Evolutionary conservation across 2,329 filamentous ascomycete genomes (phyloP).

Genomic region (Venturia pyrina): DNA sequence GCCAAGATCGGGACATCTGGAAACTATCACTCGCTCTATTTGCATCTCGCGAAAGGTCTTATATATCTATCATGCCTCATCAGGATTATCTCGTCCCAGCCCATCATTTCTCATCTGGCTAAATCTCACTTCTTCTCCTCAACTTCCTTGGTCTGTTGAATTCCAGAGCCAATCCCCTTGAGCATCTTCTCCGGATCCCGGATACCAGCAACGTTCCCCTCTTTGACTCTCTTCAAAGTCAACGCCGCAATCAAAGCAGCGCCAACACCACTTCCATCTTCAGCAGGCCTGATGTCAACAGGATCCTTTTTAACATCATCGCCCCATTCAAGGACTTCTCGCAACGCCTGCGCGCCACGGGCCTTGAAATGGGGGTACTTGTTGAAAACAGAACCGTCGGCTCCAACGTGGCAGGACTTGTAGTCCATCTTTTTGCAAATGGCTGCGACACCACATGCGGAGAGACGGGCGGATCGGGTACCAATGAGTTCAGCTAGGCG

Average conservation of each 20-base stretch:
- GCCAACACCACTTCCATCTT: conserved; percentile 95
- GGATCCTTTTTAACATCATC: conserved; percentile 67
- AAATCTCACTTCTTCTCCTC: not conserved
- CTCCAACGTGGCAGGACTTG: conserved; percentile 81
- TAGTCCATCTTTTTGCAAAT: conserved; percentile 96
- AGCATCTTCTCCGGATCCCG: conserved; percentile 39
- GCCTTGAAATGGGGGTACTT: conserved; percentile 98
- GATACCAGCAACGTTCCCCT: conserved; percentile 50
- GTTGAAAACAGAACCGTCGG: conserved; percentile 96
- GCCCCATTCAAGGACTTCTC: conserved; percentile 93
- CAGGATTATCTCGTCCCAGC: not conserved
- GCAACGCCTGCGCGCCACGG: conserved; percentile 76
- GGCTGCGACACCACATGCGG: conserved; percentile 87
- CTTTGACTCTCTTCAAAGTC: conserved; percentile 52
- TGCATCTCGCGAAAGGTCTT: not conserved
- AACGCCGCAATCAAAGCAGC: conserved; percentile 82
- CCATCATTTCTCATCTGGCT: not conserved
- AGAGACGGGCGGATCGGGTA: conserved; percentile 84
- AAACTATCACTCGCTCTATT: too few relatives aligned
- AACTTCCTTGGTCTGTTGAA: not conserved
- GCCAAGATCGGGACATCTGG: too few relatives aligned
- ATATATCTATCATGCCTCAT: not conserved
- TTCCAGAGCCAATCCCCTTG: not conserved
- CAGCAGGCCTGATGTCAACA: conserved; percentile 76
- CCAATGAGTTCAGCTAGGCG: conserved; percentile 89